A percentile compares a stretch with the other conserved stretches of the same genome.
Conservation (phyloP, 1,284 basidiomycete genomes). For the Cystobasidium slooffiae region DNA sequence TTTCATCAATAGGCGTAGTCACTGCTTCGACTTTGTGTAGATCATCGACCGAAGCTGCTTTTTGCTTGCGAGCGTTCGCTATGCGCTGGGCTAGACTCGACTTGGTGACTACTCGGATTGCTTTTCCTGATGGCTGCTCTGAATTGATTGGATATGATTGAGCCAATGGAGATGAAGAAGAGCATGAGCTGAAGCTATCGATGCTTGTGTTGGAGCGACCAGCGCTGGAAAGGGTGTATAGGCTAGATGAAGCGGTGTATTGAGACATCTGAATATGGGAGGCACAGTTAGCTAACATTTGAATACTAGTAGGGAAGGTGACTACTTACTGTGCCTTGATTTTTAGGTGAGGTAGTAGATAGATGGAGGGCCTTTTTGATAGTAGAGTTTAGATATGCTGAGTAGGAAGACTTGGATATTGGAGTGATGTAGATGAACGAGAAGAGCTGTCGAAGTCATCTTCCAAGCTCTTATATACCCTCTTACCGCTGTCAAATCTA, state of each 20-base stretch:
- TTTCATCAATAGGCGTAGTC: background rate
- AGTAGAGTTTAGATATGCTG: too few relatives aligned
- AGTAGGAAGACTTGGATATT: too few relatives aligned
- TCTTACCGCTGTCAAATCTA: background rate
- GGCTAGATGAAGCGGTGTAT: background rate
- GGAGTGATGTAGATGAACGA: background rate
- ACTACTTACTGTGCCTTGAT: background rate
- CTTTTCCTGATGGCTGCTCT: background rate
- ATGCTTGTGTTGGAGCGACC: background rate
- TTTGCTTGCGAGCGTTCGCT: conserved; percentile 16
- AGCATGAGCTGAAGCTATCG: conserved; percentile 13
- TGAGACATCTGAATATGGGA: conserved; percentile 3
- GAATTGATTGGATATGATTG: background rate
- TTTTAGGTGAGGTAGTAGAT: too few relatives aligned
- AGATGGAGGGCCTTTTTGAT: too few relatives aligned
- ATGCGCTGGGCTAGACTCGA: conserved; percentile 26
- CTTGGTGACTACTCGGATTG: conserved; percentile 9
- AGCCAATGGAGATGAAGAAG: background rate
- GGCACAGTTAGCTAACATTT: background rate
- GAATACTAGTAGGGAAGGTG: background rate
- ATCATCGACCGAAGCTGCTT: background rate
- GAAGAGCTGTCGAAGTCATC: background rate
- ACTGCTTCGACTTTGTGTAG: background rate
- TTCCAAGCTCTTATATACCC: background rate
- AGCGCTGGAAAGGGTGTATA: conserved; percentile 2